Conservation (phyloP, 164 flowering plant genomes). For the Echeveria elegans region DNA sequence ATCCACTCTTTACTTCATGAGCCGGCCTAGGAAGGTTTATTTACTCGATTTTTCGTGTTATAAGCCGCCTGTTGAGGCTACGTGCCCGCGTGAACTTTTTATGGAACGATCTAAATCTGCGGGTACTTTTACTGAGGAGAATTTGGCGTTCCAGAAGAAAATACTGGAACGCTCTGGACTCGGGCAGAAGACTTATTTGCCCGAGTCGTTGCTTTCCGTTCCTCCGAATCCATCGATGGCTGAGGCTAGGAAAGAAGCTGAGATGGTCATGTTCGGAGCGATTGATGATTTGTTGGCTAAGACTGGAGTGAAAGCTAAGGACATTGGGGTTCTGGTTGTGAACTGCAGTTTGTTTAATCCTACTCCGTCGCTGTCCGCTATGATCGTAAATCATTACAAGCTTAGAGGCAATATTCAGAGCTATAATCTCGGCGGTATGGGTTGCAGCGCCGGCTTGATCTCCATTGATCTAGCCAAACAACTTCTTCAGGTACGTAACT, state of each 20-base stretch:
- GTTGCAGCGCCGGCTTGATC: conserved; percentile 83
- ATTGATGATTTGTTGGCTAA: conserved; percentile 55
- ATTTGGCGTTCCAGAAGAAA: conserved; percentile 51
- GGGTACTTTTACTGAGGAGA: conserved; percentile 49
- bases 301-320: conserved; percentile 63
- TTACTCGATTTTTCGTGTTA: conserved; percentile 61
- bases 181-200: conserved; percentile 64
- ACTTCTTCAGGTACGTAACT: conserved; percentile 50
- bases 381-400: conserved; percentile 74
- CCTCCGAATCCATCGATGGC: conserved; percentile 65
- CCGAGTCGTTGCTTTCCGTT: conserved; percentile 38
- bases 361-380: conserved; percentile 66
- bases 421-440: conserved; percentile 84
- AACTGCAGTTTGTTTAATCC: conserved; percentile 78
- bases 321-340: conserved; percentile 68
- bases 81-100: conserved; percentile 44
- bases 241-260: conserved; percentile 77
- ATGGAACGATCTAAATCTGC: conserved; percentile 26
- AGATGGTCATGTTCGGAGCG: conserved; percentile 73
- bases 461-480: conserved; percentile 82
- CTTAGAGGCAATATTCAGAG: conserved; percentile 61
- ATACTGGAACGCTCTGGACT: conserved; percentile 67
- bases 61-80: conserved; percentile 38
- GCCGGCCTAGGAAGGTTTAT: conserved; percentile 48
- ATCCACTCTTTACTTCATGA: conserved; percentile 43